These are phyloP conservation scores for Arabidopsis arenosa DNA, from an alignment of 345 rosid species.

Conservation along the genomic window DNA sequence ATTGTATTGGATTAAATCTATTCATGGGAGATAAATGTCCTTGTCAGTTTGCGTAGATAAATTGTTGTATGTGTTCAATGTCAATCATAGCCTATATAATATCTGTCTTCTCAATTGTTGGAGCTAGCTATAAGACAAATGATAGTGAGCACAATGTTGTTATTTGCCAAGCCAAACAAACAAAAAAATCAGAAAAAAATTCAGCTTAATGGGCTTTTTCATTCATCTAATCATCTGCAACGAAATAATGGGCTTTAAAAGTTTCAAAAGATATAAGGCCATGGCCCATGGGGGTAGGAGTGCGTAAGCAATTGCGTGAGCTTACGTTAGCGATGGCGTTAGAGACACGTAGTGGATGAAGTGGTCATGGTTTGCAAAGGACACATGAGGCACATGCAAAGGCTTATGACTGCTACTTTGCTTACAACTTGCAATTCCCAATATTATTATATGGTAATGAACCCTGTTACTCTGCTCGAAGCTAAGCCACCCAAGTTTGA, in stretches of 20 bases:
- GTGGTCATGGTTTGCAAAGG: conserved; percentile 10
- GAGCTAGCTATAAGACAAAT: neutral
- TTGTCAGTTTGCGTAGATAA: neutral
- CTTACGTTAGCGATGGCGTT: conserved; percentile 13
- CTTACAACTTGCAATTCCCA: conserved; percentile 9
- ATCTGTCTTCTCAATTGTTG: neutral
- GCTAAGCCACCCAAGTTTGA: conserved; percentile 35
- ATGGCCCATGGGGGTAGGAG: neutral
- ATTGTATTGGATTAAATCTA: conserved; percentile 20
- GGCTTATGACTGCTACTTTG: conserved; percentile 16
- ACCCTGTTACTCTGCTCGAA: conserved; percentile 30
- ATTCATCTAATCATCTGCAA: neutral
- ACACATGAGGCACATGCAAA: conserved; percentile 46
- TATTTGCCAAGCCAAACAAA: no score
- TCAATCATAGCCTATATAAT: neutral
- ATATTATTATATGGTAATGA: conserved; percentile 6
- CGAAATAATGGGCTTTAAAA: neutral
- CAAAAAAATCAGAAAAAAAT: neutral
- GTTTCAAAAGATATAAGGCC: neutral
- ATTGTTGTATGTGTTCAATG: conserved; percentile 1
- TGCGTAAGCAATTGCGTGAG: conserved; percentile 21
- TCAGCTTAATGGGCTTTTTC: neutral
- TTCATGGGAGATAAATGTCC: neutral
- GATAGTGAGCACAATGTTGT: no score
- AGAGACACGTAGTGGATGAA: conserved; percentile 32